Conservation (phyloP, 228 moss, liverwort and hornwort genomes). For the Sphagnum fallax region DNA sequence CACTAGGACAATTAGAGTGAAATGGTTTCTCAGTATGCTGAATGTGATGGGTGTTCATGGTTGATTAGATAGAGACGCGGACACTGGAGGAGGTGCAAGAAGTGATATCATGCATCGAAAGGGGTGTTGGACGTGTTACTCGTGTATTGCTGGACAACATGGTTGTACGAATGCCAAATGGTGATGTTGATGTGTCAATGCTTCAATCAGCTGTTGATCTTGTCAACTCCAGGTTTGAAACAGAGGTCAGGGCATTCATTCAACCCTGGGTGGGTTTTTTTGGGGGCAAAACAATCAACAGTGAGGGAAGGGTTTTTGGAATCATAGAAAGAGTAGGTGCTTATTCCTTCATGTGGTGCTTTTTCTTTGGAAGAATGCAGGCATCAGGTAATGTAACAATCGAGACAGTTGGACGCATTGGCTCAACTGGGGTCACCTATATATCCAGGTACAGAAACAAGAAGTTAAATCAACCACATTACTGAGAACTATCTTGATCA, state of each 20-base stretch:
- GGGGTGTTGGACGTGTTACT: slow-evolving; percentile 67
- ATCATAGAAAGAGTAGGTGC: too few relatives aligned
- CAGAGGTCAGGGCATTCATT: slow-evolving; percentile 42
- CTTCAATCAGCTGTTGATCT: slow-evolving; percentile 70
- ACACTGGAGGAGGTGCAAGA: slow-evolving; percentile 86
- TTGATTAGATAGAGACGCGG: slow-evolving; percentile 44
- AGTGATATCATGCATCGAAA: slow-evolving; percentile 53
- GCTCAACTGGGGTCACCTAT: slow-evolving; percentile 76
- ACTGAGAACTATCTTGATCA: too few relatives aligned
- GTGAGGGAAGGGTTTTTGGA: too few relatives aligned
- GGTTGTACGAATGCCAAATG: slow-evolving; percentile 59
- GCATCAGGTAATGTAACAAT: slow-evolving; percentile 93
- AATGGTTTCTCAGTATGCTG: too few relatives aligned
- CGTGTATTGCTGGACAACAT: slow-evolving; percentile 95
- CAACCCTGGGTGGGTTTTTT: too few relatives aligned
- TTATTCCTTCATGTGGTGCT: too few relatives aligned
- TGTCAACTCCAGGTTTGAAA: slow-evolving; percentile 68
- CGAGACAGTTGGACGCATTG: slow-evolving; percentile 64
- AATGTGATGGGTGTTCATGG: too few relatives aligned
- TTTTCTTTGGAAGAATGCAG: slow-evolving; percentile 12
- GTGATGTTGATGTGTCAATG: slow-evolving; percentile 72
- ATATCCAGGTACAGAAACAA: slow-evolving; percentile 53
- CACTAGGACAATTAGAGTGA: too few relatives aligned
- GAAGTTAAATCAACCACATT: neutral
- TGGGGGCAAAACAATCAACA: too few relatives aligned